These are phyloP conservation scores for Canariomyces notabilis DNA, from an alignment of 2,329 filamentous ascomycete species.

Conservation along the genomic window DNA sequence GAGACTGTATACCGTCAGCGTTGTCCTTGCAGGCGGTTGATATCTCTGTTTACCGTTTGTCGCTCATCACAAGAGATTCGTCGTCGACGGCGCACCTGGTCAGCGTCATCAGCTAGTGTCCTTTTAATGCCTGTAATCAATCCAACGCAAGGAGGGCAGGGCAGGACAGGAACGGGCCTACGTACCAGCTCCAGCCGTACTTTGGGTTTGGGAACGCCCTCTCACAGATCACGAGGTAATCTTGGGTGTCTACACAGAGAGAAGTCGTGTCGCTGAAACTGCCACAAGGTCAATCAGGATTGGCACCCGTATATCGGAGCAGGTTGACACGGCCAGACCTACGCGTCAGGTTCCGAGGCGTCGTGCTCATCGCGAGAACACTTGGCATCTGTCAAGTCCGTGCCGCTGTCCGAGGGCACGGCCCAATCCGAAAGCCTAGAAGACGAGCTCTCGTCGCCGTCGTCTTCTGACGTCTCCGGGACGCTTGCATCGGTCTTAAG, in stretches of 20 bases:
- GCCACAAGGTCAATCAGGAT: not conserved
- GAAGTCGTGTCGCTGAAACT: conserved; percentile 1
- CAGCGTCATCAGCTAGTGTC: not conserved
- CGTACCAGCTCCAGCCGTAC: not conserved
- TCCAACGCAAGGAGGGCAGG: too few relatives aligned
- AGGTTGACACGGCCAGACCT: not conserved
- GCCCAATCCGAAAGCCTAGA: not conserved
- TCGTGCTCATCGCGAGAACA: too few relatives aligned
- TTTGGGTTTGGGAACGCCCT: not conserved
- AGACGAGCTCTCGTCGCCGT: not conserved
- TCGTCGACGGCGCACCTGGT: not conserved
- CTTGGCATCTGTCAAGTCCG: too few relatives aligned
- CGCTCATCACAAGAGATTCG: not conserved
- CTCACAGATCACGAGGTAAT: not conserved
- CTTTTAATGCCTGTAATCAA: too few relatives aligned
- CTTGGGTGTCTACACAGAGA: not conserved
- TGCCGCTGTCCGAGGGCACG: not conserved
- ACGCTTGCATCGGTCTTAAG: too few relatives aligned
- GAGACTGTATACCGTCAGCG: not conserved
- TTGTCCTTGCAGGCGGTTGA: not conserved
- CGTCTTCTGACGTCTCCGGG: too few relatives aligned
- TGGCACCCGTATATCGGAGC: too few relatives aligned
- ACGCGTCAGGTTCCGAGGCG: not conserved
- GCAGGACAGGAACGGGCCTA: too few relatives aligned
- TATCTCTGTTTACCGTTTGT: not conserved